A percentile compares a stretch with the other conserved stretches of the same genome.
phyloP scores from a whole-genome alignment of 257 asterid genomes.

The Solanum raphanifolium region DNA sequence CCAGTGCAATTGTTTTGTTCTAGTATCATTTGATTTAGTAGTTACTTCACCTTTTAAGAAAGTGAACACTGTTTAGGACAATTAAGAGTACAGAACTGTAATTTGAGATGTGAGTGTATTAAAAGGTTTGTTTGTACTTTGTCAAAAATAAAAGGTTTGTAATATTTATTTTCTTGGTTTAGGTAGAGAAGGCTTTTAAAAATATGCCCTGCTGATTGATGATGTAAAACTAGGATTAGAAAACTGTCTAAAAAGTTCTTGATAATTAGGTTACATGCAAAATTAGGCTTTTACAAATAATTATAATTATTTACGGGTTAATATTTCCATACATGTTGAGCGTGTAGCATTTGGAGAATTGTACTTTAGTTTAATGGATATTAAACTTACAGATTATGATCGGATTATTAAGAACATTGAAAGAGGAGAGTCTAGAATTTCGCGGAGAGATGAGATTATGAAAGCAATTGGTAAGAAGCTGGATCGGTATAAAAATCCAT shows the following conservation, averaged over 20 bases:
- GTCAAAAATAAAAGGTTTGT: background rate
- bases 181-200: background rate
- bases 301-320: background rate
- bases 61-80: background rate
- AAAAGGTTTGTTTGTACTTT: background rate
- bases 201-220: background rate
- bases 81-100: background rate
- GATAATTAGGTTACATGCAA: background rate
- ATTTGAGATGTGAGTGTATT: background rate
- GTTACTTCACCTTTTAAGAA: background rate
- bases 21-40: background rate
- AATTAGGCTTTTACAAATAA: background rate
- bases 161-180: background rate
- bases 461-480: slow-evolving; percentile 91
- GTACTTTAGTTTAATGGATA: background rate
- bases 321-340: background rate
- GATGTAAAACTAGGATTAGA: background rate
- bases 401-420: slow-evolving; percentile 89
- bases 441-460: slow-evolving; percentile 96
- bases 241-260: background rate
- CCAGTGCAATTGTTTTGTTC: background rate
- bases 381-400: slow-evolving; percentile 68
- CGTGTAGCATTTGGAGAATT: background rate
- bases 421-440: slow-evolving; percentile 96
- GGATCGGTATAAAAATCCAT: slow-evolving; percentile 96